phyloP scores from a whole-genome alignment of 2,329 filamentous ascomycete genomes.

The Pseudocercospora crystallina region DNA sequence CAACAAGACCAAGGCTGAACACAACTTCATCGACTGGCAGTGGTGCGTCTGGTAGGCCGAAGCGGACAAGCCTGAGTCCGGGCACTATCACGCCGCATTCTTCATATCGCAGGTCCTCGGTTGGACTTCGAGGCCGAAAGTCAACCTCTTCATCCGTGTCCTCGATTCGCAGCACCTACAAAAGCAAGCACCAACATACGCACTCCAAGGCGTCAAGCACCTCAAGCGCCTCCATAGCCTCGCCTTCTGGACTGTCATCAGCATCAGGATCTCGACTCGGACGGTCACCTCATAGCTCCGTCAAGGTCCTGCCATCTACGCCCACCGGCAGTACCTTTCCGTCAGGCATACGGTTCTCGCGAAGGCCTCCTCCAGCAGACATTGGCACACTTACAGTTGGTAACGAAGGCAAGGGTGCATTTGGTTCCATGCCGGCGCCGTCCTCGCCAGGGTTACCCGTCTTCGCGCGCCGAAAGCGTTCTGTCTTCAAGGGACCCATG shows the following conservation, averaged over 20 bases:
- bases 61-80: conserved; percentile 61
- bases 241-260: conserved; percentile 42
- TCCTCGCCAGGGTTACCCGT: conserved; percentile 62
- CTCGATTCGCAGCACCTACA: conserved; percentile 86
- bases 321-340: conserved; percentile 75
- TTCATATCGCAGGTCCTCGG: conserved; percentile 78
- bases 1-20: conserved; percentile 44
- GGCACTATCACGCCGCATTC: conserved; percentile 85
- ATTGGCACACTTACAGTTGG: conserved; percentile 30
- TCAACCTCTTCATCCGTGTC: conserved; percentile 95
- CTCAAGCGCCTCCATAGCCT: conserved; percentile 69
- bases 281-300: conserved; percentile 80
- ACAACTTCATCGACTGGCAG: conserved; percentile 41
- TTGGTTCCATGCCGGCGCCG: conserved; percentile 42
- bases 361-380: conserved; percentile 33
- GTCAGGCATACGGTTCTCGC: conserved; percentile 71
- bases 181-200: conserved; percentile 71
- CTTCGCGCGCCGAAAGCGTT: conserved; percentile 79
- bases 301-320: conserved; percentile 93
- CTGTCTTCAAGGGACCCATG: conserved; percentile 78
- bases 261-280: conserved; percentile 62
- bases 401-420: conserved; percentile 25
- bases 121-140: conserved; percentile 83
- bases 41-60: conserved; percentile 31
- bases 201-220: conserved; percentile 95